Percentiles rank a stretch among this genome's conserved stretches.
These are phyloP conservation scores for Xylariaceae sp. DNA, from an alignment of 2,329 filamentous ascomycete species.

Conservation along the genomic window DNA sequence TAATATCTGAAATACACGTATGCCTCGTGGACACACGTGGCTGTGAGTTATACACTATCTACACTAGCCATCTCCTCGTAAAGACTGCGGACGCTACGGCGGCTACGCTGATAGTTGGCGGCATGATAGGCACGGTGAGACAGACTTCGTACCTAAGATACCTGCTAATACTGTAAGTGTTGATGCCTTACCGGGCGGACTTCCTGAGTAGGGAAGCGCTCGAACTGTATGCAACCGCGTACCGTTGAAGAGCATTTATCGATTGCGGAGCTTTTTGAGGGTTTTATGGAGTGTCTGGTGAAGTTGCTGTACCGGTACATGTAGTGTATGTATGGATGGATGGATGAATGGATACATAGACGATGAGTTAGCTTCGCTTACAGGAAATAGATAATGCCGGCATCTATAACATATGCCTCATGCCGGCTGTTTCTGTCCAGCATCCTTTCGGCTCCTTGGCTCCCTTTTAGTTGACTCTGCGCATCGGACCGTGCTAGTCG, in stretches of 20 bases:
- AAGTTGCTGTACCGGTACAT: neutral
- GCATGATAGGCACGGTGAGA: neutral
- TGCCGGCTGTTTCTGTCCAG: neutral
- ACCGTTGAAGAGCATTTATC: neutral
- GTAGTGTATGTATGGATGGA: neutral
- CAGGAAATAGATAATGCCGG: neutral
- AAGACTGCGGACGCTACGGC: neutral
- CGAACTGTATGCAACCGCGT: neutral
- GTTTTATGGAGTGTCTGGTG: neutral
- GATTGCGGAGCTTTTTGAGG: neutral
- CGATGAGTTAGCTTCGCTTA: too few relatives aligned
- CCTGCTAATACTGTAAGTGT: neutral
- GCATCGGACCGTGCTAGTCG: neutral
- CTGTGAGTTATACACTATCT: too few relatives aligned
- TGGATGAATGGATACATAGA: neutral
- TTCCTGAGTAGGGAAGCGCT: neutral
- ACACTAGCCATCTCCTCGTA: neutral
- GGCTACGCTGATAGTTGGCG: neutral
- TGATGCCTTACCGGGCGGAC: neutral
- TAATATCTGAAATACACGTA: too few relatives aligned
- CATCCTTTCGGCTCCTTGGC: neutral
- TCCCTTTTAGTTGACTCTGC: neutral
- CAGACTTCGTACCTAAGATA: neutral
- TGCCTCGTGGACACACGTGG: too few relatives aligned
- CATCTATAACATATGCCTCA: neutral